Percentiles rank a stretch among this genome's conserved stretches.
phyloP scores from a whole-genome alignment of 169 alveolate genomes.

The Cryptosporidium muris region DNA sequence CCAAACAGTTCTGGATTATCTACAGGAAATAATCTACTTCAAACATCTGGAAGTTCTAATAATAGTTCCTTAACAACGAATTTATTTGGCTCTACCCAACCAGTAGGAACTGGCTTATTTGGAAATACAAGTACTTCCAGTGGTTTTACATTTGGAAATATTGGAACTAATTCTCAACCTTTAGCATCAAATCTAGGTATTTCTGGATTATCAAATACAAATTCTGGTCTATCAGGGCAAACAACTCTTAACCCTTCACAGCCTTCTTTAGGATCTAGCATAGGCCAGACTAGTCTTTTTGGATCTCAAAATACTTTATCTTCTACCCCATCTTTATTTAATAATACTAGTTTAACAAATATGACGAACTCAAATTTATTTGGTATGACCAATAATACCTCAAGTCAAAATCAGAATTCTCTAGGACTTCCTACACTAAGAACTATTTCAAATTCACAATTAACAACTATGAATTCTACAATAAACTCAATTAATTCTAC shows the following conservation, averaged over 20 bases:
- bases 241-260: background rate
- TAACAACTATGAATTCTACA: background rate
- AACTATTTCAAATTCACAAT: constrained; percentile 11
- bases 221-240: background rate
- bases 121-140: background rate
- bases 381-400: background rate
- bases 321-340: too few relatives aligned
- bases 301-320: too few relatives aligned
- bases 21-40: background rate
- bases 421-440: background rate
- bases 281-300: background rate
- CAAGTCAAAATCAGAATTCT: constrained; percentile 20
- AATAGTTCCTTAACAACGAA: constrained; percentile 5
- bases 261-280: background rate
- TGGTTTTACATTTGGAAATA: background rate
- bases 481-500: background rate
- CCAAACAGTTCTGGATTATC: background rate
- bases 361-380: background rate
- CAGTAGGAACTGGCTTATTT: constrained; percentile 1
- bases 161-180: constrained; percentile 9
- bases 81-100: constrained; percentile 44
- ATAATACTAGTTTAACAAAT: too few relatives aligned
- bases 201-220: background rate
- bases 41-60: background rate
- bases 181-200: background rate